Base-by-base conservation (phyloP, 208 protist genomes). In the Leishmania braziliensis region DNA sequence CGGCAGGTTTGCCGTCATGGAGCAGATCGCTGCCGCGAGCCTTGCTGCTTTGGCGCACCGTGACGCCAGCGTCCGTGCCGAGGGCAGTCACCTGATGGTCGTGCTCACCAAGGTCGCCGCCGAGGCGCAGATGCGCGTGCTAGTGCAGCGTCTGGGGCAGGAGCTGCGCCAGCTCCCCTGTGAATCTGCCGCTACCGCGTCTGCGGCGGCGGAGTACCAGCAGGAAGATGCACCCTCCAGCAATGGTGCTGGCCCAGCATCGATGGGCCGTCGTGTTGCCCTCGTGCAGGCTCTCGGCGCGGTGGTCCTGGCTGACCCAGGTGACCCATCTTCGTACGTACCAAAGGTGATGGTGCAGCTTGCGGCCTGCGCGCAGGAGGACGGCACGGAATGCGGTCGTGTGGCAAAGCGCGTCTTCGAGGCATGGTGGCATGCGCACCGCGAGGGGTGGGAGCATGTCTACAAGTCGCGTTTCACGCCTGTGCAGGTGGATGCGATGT, bases 381-480 rank as follows among this genome's bases (percentile, higher is more conserved):
- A 72, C 36, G 84, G 75, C 70, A 71, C 83, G n/a, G 90, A 95
- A 78, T 91, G 94, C 36, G 83, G 86, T 14, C 83, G 81, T 48
- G 83, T 72, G 46, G 86, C 92, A 0, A 90, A 90, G 73, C 83
- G 85, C 33, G 86, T 91, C 8, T 94, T 96, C 79, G 85, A 91
- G 84, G 76, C 88, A 43, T 97, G 95, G 95, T 97, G 92, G 92
- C 80, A 83, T 70, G 71, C 92, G 8, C 95, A 97, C 75, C 89
- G 92, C 65, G 86, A 91, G 36, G 86, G 85, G 26, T 97, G 95
- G 95, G 86, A 95, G 75, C 43, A 78, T 54, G 88, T 90, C 66
- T 91, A 94, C 86, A 88, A 86, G 78, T 72, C 62, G n/a, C 66
- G 78, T 76, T 97, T 97, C 80, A 93, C 89, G 0, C 5, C 78